Conservation (phyloP, 768 basidiomycete genomes). For the Tricholoma flavovirens region DNA sequence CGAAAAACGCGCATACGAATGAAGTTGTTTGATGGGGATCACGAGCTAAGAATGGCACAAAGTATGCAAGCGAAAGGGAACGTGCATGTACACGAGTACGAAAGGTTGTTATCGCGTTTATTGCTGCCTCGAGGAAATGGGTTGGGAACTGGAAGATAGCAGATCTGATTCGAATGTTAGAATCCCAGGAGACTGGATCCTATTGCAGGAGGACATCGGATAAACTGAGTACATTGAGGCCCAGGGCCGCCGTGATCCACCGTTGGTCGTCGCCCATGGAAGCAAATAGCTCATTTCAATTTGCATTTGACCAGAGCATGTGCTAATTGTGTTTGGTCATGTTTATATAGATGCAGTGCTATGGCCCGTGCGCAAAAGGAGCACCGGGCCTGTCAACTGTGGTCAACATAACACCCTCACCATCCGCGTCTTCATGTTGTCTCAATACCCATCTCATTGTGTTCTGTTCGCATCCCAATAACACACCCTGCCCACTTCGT, state of each 20-base stretch:
- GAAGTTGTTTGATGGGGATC: constrained; percentile 6
- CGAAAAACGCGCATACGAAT: constrained; percentile 18
- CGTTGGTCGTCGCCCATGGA: no score
- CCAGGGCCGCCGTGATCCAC: no score
- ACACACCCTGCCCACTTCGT: constrained; percentile 49
- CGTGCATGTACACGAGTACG: neutral
- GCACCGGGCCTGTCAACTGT: constrained; percentile 45
- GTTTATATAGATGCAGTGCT: constrained; percentile 13
- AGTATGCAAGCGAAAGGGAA: neutral
- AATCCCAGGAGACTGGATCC: no score
- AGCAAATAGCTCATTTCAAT: neutral
- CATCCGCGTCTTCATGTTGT: constrained; percentile 37
- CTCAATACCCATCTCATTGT: constrained; percentile 32
- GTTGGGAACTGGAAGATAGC: no score
- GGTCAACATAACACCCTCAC: constrained; percentile 41
- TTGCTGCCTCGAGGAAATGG: no score
- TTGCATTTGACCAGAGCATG: constrained; percentile 3
- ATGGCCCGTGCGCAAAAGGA: constrained; percentile 36
- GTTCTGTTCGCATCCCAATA: constrained; percentile 38
- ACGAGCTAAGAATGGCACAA: neutral
- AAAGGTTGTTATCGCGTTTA: no score
- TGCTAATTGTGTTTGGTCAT: constrained; percentile 1
- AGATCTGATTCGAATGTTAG: no score
- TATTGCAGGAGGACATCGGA: no score
- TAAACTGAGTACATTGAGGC: no score